Percentiles rank a stretch among this genome's conserved stretches.
These are phyloP conservation scores for Venturia effusa DNA, from an alignment of 2,329 filamentous ascomycete species.

Conservation along the genomic window DNA sequence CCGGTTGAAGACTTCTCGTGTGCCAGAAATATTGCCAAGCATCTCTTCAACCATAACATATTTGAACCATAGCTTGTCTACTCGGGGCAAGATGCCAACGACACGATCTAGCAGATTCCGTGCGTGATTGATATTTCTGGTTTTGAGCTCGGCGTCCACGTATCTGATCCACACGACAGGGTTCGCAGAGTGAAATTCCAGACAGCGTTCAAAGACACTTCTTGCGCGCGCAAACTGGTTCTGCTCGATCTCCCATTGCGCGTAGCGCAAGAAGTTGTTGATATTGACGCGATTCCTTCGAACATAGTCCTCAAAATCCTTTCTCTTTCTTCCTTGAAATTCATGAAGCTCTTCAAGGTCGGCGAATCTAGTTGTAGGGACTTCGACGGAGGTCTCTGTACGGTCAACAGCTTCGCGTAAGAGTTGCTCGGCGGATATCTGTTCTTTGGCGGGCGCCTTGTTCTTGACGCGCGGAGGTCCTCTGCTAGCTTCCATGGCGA, in stretches of 20 bases:
- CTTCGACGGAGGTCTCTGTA: slow-evolving; percentile 78
- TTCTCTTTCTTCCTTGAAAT: slow-evolving; percentile 89
- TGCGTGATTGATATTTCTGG: slow-evolving; percentile 90
- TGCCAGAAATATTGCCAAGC: slow-evolving; percentile 84
- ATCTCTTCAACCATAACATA: slow-evolving; percentile 99
- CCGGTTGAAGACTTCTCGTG: slow-evolving; percentile 86
- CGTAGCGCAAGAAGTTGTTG: slow-evolving; percentile 99
- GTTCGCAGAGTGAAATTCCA: slow-evolving; percentile 83
- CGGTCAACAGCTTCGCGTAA: slow-evolving; percentile 94
- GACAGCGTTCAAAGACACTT: slow-evolving; percentile 85
- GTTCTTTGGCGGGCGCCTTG: slow-evolving; percentile 72
- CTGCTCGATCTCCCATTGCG: slow-evolving; percentile 93
- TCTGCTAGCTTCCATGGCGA: slow-evolving; percentile 1
- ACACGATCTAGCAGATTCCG: slow-evolving; percentile 88
- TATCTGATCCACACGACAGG: slow-evolving; percentile 86
- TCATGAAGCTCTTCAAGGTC: slow-evolving; percentile 97
- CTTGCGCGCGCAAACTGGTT: slow-evolving; percentile 90
- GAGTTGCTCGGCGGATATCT: slow-evolving; percentile 95
- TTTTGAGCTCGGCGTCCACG: slow-evolving; percentile 94
- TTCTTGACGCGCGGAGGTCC: slow-evolving; percentile 74
- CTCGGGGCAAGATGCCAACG: slow-evolving; percentile 79
- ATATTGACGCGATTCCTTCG: slow-evolving; percentile 88
- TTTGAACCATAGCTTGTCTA: slow-evolving; percentile 98
- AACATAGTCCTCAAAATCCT: slow-evolving; percentile 97
- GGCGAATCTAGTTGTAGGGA: slow-evolving; percentile 87